A percentile compares a stretch with the other conserved stretches of the same genome.
These are phyloP conservation scores for Phytophthora boehmeriae DNA, from an alignment of 352 stramenopile genomes.

Conservation along the genomic window DNA sequence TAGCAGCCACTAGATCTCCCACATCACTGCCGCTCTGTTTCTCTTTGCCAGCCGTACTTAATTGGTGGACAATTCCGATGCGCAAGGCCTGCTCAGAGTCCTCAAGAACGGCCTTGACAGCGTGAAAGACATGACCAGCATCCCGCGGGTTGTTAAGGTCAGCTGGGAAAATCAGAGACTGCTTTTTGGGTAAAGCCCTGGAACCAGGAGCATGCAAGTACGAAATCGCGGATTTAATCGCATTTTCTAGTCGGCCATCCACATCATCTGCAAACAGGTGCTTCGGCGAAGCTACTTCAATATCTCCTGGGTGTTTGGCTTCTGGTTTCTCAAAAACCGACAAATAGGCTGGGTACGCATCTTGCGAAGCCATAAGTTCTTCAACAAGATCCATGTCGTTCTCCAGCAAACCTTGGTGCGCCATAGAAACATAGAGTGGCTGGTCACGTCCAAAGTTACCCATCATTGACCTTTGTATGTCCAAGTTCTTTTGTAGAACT, in stretches of 20 bases:
- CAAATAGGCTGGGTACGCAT: slow-evolving; percentile 71
- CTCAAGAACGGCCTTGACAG: slow-evolving; percentile 71
- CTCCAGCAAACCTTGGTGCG: slow-evolving; percentile 53
- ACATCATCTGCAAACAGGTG: slow-evolving; percentile 72
- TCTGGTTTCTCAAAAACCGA: slow-evolving; percentile 56
- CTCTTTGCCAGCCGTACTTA: slow-evolving; percentile 20
- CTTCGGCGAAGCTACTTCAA: slow-evolving; percentile 23
- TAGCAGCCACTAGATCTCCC: slow-evolving; percentile 53
- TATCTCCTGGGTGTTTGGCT: slow-evolving; percentile 21
- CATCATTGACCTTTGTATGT: slow-evolving; percentile 82
- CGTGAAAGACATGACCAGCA: slow-evolving; percentile 56
- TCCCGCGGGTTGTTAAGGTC: slow-evolving; percentile 59
- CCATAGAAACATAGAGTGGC: slow-evolving; percentile 70
- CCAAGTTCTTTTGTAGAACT: slow-evolving; percentile 67
- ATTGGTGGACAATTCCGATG: slow-evolving; percentile 59
- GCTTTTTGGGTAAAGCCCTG: slow-evolving; percentile 63
- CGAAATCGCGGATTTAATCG: slow-evolving; percentile 48
- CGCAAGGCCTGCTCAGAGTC: slow-evolving; percentile 69
- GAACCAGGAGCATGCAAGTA: slow-evolving; percentile 67
- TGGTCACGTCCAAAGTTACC: slow-evolving; percentile 83
- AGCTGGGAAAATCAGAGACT: slow-evolving; percentile 66
- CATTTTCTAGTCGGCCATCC: slow-evolving; percentile 57
- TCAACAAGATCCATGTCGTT: slow-evolving; percentile 74
- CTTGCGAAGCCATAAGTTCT: slow-evolving; percentile 62
- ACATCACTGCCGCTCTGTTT: slow-evolving; percentile 11